These are phyloP conservation scores for Entomortierella parvispora DNA, from an alignment of 192 early-diverging fungal species.

Conservation along the genomic window DNA sequence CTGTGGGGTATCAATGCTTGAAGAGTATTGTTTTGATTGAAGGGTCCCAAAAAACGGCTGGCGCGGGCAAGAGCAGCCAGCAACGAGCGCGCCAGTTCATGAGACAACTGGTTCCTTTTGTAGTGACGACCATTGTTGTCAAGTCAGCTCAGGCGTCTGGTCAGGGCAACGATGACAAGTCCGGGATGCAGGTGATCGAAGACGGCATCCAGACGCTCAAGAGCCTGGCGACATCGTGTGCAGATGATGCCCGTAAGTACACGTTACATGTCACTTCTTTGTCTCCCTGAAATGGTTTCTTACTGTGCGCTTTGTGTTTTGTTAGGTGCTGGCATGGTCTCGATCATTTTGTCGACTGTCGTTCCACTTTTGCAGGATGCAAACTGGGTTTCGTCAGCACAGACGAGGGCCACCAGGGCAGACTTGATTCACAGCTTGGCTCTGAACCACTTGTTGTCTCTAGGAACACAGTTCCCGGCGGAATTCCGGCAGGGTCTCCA, in stretches of 20 bases:
- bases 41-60: not conserved
- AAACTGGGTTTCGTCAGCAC: slow-evolving; percentile 7
- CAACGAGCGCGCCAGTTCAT: slow-evolving; percentile 27
- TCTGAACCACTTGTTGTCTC: slow-evolving; percentile 51
- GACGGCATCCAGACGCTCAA: slow-evolving; percentile 63
- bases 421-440: slow-evolving; percentile 48
- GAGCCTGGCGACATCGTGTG: slow-evolving; percentile 41
- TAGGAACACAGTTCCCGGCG: slow-evolving; percentile 52
- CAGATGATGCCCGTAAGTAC: slow-evolving; percentile 57
- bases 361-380: slow-evolving; percentile 53
- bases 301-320: too few relatives aligned
- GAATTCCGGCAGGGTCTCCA: slow-evolving; percentile 56
- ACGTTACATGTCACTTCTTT: not conserved
- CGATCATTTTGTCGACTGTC: slow-evolving; percentile 58
- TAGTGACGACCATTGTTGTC: slow-evolving; percentile 46
- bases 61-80: slow-evolving; percentile 2
- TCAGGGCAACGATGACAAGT: slow-evolving; percentile 17
- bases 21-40: slow-evolving; percentile 33
- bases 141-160: slow-evolving; percentile 18
- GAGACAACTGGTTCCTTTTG: slow-evolving; percentile 42
- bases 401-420: slow-evolving; percentile 7
- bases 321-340: slow-evolving; percentile 50
- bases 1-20: slow-evolving; percentile 46
- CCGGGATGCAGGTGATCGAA: slow-evolving; percentile 44
- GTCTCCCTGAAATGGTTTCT: not conserved